Conservation (phyloP, 1,139 yeast genomes). For the Yamadazyma aaseri region DNA sequence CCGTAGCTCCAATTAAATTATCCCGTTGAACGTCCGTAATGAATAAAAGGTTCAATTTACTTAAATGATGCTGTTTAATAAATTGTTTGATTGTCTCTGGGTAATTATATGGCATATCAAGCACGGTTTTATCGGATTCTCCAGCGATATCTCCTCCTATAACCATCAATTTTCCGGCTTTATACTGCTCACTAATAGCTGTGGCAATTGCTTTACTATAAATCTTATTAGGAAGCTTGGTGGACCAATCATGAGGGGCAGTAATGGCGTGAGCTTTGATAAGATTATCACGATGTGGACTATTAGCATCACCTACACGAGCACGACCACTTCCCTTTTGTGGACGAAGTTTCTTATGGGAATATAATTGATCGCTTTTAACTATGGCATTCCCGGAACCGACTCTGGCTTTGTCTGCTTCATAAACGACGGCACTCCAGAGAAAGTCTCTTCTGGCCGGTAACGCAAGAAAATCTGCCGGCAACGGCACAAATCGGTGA, state of each 20-base stretch:
- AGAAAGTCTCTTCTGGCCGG: conserved; percentile 87
- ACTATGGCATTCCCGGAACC: conserved; percentile 87
- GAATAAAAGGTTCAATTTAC: conserved; percentile 61
- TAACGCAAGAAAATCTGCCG: conserved; percentile 61
- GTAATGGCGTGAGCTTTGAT: conserved; percentile 86
- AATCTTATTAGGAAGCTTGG: conserved; percentile 73
- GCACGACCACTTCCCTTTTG: conserved; percentile 97
- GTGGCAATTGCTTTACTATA: conserved; percentile 75
- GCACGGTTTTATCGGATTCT: conserved; percentile 21
- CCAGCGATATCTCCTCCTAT: conserved; percentile 53
- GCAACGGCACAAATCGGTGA: conserved; percentile 68
- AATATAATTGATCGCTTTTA: conserved; percentile 82
- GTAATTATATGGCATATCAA: conserved; percentile 50
- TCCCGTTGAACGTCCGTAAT: conserved; percentile 53
- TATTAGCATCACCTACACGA: conserved; percentile 93
- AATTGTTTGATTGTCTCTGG: conserved; percentile 58
- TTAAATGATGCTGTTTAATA: conserved; percentile 53
- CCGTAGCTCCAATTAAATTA: conserved; percentile 55
- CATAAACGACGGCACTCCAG: conserved; percentile 93
- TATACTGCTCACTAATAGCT: conserved; percentile 80
- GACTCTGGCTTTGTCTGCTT: conserved; percentile 85
- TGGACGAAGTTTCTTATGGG: conserved; percentile 76
- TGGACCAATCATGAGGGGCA: conserved; percentile 89
- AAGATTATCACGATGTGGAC: conserved; percentile 89
- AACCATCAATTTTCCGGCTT: conserved; percentile 67